phyloP scores from a whole-genome alignment of 2,329 filamentous ascomycete species.

The Verticillium longisporum region DNA sequence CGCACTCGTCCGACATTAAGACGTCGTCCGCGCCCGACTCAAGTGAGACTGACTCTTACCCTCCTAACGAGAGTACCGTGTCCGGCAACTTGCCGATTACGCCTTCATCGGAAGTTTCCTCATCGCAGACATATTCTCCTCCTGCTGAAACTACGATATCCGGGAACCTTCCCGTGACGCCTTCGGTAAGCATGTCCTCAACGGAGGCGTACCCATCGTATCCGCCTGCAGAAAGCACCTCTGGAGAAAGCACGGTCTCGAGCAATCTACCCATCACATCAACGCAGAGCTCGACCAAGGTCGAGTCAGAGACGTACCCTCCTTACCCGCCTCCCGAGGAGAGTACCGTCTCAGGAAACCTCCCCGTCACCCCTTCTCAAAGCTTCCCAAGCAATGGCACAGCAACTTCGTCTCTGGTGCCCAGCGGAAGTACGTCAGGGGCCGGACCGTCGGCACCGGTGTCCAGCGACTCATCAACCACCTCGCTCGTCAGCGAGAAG shows the following conservation, averaged over 20 bases:
- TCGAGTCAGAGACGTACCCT: background rate
- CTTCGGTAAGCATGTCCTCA: background rate
- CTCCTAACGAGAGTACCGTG: background rate
- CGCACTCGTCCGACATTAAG: background rate
- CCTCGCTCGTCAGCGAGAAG: background rate
- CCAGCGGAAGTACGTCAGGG: background rate
- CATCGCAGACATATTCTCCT: background rate
- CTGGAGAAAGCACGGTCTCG: background rate
- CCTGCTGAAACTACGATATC: background rate
- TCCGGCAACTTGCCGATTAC: background rate
- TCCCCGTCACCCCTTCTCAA: background rate
- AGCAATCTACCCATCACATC: conserved; percentile 4
- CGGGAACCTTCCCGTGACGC: background rate
- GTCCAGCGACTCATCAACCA: background rate
- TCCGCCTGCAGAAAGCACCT: background rate
- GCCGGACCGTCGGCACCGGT: background rate
- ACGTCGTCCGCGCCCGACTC: background rate
- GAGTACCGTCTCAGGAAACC: background rate
- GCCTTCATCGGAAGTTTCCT: background rate
- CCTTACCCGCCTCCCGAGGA: background rate
- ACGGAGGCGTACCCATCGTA: background rate
- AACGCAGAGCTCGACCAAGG: background rate
- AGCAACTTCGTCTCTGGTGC: background rate
- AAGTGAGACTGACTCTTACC: background rate
- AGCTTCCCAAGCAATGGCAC: background rate